These are phyloP conservation scores for Psilocybe cyanescens DNA, from an alignment of 768 basidiomycete species.

Conservation along the genomic window DNA sequence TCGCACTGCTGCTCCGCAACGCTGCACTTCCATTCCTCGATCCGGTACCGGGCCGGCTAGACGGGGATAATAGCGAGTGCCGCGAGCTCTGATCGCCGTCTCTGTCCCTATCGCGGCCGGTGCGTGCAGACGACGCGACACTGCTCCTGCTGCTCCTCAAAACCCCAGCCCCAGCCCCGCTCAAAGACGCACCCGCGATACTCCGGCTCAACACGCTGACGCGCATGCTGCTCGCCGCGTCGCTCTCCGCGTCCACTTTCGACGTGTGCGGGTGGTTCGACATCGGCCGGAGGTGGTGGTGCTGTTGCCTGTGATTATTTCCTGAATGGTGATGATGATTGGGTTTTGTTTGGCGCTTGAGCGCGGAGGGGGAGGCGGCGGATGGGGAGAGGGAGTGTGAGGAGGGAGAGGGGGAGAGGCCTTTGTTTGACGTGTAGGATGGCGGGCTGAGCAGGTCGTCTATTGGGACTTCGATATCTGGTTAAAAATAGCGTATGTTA, in stretches of 20 bases:
- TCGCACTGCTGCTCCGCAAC: constrained; percentile 1
- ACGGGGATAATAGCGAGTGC: too few species aligned
- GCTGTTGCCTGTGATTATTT: background rate
- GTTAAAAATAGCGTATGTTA: background rate
- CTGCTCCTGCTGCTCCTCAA: constrained; percentile 5
- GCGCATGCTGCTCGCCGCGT: constrained; percentile 47
- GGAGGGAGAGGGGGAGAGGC: constrained; percentile 11
- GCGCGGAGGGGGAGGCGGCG: background rate
- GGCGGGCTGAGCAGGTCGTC: constrained; percentile 66
- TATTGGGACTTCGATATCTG: constrained; percentile 80
- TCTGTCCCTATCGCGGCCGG: background rate
- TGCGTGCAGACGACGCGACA: background rate
- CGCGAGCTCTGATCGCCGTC: background rate
- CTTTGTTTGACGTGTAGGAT: constrained; percentile 20
- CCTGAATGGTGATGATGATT: background rate
- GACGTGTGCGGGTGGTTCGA: constrained; percentile 36
- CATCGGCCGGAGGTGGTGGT: constrained; percentile 27
- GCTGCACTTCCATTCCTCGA: background rate
- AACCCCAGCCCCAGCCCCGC: background rate
- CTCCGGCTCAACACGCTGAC: constrained; percentile 40
- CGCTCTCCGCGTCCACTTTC: constrained; percentile 43
- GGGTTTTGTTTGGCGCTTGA: background rate
- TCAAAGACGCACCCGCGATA: background rate
- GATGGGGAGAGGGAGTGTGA: constrained; percentile 4
- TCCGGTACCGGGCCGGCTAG: too few species aligned